Evolutionary conservation across 2,329 filamentous ascomycete genomes (phyloP), one percentile per base, ranked within the genome.

Genomic region (Colletotrichum orchidophilum): DNA sequence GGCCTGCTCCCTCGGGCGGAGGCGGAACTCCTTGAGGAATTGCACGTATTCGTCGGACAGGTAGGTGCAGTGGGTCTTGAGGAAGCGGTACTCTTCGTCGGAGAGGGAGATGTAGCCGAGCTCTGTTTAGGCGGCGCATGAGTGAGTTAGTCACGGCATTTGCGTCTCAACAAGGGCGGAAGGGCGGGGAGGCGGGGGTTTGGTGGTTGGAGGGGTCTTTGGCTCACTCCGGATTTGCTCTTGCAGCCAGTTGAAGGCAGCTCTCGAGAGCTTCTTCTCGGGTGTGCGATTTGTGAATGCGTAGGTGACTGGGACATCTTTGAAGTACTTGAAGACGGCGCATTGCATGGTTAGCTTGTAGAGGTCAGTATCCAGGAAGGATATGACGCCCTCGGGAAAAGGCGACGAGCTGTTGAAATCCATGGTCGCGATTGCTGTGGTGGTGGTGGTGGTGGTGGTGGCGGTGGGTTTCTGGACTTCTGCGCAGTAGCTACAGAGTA

Each of bases 331-430:
- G 75, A 97, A 88, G 74, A 98, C 92, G 73, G 95, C 95, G 80
- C 94, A 97, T 92, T 99, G 96, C 96, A 99, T 99, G 24, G 96
- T 99, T 82, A 99, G 84, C 83, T 99, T 99, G 89, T 98, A 99
- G 72, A 99, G 79, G 75, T 92, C 90, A 18, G 93, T 96, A 78
- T 96, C 94, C 65, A 96, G 86, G 78, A 96, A 92, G 78, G 93
- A 96, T 77, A 91, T 93, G 78, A 96, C 90, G 62, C 93, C 94
- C 83, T 94, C 93, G 5, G 93, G 91, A 73, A 88, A 91, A 68
- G 89, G 88, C 66, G 88, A 90, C 35, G 88, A 88, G 83, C 87
- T 89, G 80, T 91, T 90, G 82, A 92, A 92, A 74, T 90, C 88
- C 90, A 92, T 92, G 73, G 42, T 74, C 27, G 63, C 46, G 8